Evolutionary conservation across 1,139 yeast species (phyloP), one percentile per base, ranked within the genome.

Genomic region (Yamadazyma atlantica): DNA sequence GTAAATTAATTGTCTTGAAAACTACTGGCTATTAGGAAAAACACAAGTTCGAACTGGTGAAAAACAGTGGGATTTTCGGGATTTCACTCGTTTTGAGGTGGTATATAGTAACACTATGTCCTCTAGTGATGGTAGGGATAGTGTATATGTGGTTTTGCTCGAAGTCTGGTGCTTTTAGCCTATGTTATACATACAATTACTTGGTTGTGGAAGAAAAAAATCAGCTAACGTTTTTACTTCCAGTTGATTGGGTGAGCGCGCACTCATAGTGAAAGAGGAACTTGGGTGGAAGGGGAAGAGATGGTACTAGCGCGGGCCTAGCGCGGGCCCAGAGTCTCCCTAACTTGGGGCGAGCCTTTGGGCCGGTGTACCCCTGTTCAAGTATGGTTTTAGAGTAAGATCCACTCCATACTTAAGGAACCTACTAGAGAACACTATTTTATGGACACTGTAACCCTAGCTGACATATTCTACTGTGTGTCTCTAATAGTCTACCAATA

Each of bases 121-220:
- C n/a, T n/a, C n/a, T n/a, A n/a, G n/a, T 12, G 29, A 25, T 13
- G 11, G 30, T 9, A 23, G 12, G n/a, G 9, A n/a, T 23, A n/a
- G 30, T 28, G 17, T 28, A 13, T 28, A 15, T 17, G 12, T 28
- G 30, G 30, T 28, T n/a, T n/a, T n/a, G n/a, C n/a, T n/a, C n/a
- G n/a, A n/a, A n/a, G n/a, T n/a, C n/a, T n/a, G n/a, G n/a, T n/a
- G n/a, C n/a, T n/a, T n/a, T n/a, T n/a, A n/a, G n/a, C n/a, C n/a
- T n/a, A n/a, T n/a, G n/a, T n/a, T n/a, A 28, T 28, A 28, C 30
- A 28, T 28, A 28, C 30, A 16, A 28, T 28, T 28, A 28, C 17
- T 14, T 28, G n/a, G 19, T 14, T 5, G 16, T 28, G 30, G 29
- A 26, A 16, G 17, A 16, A 28, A 28, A n/a, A 26, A 28, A 28